These are phyloP conservation scores for Castanea crenata DNA, from an alignment of 306 rosid species.

Conservation along the genomic window DNA sequence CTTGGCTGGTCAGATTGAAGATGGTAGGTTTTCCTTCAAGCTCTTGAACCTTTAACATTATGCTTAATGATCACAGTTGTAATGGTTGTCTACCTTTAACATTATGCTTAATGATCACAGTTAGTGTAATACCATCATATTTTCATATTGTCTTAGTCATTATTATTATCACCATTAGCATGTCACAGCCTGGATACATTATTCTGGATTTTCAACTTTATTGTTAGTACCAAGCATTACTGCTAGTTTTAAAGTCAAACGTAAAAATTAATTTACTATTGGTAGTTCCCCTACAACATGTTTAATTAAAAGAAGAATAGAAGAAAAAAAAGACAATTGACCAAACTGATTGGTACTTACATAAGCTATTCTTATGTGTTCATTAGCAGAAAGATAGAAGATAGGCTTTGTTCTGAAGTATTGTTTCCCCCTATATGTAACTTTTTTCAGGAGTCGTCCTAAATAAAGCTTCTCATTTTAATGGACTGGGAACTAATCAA, in stretches of 20 bases:
- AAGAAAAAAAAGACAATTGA: neutral
- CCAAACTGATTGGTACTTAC: neutral
- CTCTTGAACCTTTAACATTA: neutral
- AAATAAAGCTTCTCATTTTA: neutral
- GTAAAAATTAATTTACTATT: neutral
- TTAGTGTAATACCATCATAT: neutral
- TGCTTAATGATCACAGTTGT: neutral
- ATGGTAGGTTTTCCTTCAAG: constrained; percentile 40
- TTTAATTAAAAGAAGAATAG: neutral
- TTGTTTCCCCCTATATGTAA: neutral
- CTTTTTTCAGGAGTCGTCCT: neutral
- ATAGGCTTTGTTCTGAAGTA: neutral
- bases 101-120: no score
- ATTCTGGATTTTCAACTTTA: neutral
- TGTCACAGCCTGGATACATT: neutral
- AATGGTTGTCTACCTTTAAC: constrained; percentile 1
- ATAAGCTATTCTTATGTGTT: neutral
- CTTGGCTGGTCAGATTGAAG: constrained; percentile 68
- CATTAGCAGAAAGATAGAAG: neutral
- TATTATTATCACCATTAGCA: neutral
- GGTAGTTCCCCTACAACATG: neutral
- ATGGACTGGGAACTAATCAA: neutral
- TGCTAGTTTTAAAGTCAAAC: neutral
- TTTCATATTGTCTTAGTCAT: neutral
- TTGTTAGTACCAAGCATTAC: neutral